Conservation (phyloP, 257 asterid species). For the Capsicum pubescens region DNA sequence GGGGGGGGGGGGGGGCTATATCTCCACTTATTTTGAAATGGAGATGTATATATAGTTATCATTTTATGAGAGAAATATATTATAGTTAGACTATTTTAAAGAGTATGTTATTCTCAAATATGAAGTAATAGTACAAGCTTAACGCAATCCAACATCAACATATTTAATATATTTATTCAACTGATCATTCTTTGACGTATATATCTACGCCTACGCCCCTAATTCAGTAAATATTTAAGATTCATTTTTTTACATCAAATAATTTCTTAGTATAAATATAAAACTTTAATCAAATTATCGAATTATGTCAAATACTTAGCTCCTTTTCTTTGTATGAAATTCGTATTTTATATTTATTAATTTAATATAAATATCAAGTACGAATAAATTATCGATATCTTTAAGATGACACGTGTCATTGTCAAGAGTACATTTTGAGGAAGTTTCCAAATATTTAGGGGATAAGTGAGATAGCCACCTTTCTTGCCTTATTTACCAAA, state of each 20-base stretch:
- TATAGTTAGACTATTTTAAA: neutral
- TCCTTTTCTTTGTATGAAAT: too few relatives aligned
- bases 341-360: too few relatives aligned
- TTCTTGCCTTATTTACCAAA: neutral
- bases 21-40: too few relatives aligned
- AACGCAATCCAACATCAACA: neutral
- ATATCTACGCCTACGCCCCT: too few relatives aligned
- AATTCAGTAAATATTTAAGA: too few relatives aligned
- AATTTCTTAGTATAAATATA: too few relatives aligned
- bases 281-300: too few relatives aligned
- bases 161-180: too few relatives aligned
- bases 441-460: neutral
- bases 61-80: neutral
- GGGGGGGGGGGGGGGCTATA: too few relatives aligned
- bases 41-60: neutral
- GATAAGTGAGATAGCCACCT: neutral
- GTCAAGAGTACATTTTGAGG: neutral
- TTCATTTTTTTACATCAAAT: too few relatives aligned
- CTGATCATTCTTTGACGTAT: too few relatives aligned
- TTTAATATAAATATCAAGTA: neutral
- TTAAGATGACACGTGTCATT: neutral
- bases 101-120: neutral
- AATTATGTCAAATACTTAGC: too few relatives aligned
- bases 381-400: accelerated
- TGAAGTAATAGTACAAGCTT: neutral